Base-by-base conservation (phyloP, 139 green algal species). In the Haematococcus lacustris region DNA sequence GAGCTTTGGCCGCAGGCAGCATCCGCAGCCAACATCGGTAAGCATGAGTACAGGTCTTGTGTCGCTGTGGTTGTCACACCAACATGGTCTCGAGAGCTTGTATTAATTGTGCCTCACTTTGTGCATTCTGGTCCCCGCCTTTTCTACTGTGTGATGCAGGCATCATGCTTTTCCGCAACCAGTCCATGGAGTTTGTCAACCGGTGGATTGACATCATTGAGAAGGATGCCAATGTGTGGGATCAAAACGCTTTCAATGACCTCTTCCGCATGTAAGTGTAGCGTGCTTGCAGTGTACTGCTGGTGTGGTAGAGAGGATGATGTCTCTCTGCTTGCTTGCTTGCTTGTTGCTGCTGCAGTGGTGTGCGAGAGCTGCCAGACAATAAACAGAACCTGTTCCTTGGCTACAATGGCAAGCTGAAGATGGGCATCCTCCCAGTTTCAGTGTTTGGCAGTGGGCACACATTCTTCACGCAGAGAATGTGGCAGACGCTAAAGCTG, bases 241-340 rank as follows among this genome's bases (percentile, higher is more conserved):
- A 96, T 79, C 91, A 96, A 72, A 93, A 51, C 25, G 53, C 83
- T 0, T 96, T 96, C 84, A 96, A 96, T 62, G 89, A 93, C 41
- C 77, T 96, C 6, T 76, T 89, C 3, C 61, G 71, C 32, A n/a
- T n/a, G n/a, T n/a, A n/a, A n/a, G n/a, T n/a, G 73, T 69, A n/a
- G n/a, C n/a, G n/a, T n/a, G n/a, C n/a, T n/a, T n/a, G n/a, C n/a
- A n/a, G n/a, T n/a, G 47, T 9, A 17, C 9, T 57, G 47, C 13
- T 17, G 47, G 47, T 17, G 17, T 9, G 47, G 47, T 17, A 57
- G 9, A 57, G 9, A 17, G 47, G 13, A 57, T 57, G 47, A 57
- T 57, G 17, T 17, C 17, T 57, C 47, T 28, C 17, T 57, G 17
- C 47, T 57, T 57, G 47, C 47, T 57, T 9, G 17, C 13, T 28